Evolutionary conservation across 2,329 filamentous ascomycete species (phyloP), one percentile per base, ranked within the genome.

Genomic region (Fusarium siculi): DNA sequence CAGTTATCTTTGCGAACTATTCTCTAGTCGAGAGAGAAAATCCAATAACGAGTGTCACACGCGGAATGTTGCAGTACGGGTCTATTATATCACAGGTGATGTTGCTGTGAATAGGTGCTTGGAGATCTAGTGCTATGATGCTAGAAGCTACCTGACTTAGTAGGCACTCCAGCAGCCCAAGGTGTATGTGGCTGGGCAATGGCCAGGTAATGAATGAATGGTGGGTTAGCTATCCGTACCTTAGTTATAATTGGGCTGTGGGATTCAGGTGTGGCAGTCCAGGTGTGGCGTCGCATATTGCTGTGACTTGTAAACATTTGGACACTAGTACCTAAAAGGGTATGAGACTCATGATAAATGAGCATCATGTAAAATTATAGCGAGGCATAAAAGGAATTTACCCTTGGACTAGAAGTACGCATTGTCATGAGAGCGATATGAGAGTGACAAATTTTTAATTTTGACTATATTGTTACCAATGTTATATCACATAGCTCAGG

Each of bases 391-490:
- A 37, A 34, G 34, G 16, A 30, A n/a, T 28, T 21, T 36, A 14
- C 34, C 10, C 30, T 46, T 14, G 30, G 15, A 12, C 8, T n/a
- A 28, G 30, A 57, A 21, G n/a, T 49, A 49, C n/a, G 15, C 16
- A 47, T 16, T 36, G 14, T n/a, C 18, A 28, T 21, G 14, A 47
- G n/a, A 19, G 58, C 23, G 54, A 49, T 30, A 53, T 34, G 39
- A 52, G 56, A 63, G 54, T 32, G 37, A 57, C 25, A 43, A 49
- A 54, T 52, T 49, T 69, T 47, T 25, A 28, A 53, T 52, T 50
- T 61, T 28, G 21, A 47, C 49, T 68, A 52, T 52, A 25, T 52
- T 65, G 65, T 59, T 69, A 70, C 56, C 43, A 62, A 49, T 60
- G 66, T 57, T 50, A 40, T 46, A 40, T 46, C 52, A 46, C 42